Evolutionary conservation across 768 basidiomycete species (phyloP).

Genomic region (Phallus indusiatus): DNA sequence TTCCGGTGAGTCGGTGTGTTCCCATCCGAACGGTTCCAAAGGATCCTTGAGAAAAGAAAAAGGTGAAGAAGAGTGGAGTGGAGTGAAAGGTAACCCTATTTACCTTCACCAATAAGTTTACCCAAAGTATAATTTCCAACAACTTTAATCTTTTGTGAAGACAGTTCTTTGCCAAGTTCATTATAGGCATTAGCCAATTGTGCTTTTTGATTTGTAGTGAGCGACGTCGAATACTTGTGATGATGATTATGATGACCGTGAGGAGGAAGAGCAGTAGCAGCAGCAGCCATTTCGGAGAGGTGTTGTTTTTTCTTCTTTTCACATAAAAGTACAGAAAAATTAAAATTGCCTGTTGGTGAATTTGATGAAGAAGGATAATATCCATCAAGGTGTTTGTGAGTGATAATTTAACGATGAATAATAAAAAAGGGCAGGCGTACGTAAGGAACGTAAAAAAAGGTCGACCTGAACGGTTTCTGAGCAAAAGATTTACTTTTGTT

Average conservation of each 20-base stretch:
- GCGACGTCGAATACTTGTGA: slow-evolving; percentile 53
- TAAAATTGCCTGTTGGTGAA: neutral
- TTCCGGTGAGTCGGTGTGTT: slow-evolving; percentile 84
- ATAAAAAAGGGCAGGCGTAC: neutral
- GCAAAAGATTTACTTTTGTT: neutral
- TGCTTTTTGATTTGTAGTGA: slow-evolving; percentile 71
- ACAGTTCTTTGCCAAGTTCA: slow-evolving; percentile 92
- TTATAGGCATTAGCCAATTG: slow-evolving; percentile 94
- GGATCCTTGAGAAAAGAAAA: slow-evolving; percentile 46
- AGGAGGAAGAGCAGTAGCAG: too few species aligned
- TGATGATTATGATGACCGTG: too few species aligned
- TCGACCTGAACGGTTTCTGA: slow-evolving; percentile 6
- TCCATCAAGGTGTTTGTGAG: too few species aligned
- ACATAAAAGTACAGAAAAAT: slow-evolving; percentile 9
- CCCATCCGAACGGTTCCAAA: slow-evolving; percentile 95
- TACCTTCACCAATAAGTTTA: slow-evolving; percentile 92
- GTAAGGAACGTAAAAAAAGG: slow-evolving; percentile 8
- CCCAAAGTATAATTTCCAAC: slow-evolving; percentile 94
- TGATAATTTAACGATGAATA: neutral
- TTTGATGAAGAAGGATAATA: too few species aligned
- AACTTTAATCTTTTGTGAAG: slow-evolving; percentile 82
- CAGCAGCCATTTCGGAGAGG: slow-evolving; percentile 17
- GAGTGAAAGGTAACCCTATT: slow-evolving; percentile 14
- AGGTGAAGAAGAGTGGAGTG: slow-evolving; percentile 12
- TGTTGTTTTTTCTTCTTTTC: neutral